Conservation (phyloP, 495 filamentous ascomycete genomes). For the Endocarpon pusillum region DNA sequence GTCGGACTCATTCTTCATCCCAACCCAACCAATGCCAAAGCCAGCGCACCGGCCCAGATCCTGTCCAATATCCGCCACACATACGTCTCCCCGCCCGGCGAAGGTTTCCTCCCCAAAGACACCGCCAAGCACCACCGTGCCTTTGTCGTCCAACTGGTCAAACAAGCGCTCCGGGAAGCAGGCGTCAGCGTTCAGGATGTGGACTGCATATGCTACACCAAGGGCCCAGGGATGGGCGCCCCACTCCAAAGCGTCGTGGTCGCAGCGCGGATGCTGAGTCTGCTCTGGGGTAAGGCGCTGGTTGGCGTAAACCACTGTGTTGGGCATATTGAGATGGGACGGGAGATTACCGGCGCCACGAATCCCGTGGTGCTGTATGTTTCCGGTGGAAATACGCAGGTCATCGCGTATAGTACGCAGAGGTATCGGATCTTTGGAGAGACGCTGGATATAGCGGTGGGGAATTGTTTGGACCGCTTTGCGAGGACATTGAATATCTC, state of each 20-base stretch:
- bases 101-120: constrained; percentile 92
- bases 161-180: constrained; percentile 56
- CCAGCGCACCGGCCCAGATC: constrained; percentile 45
- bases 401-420: constrained; percentile 88
- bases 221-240: constrained; percentile 91
- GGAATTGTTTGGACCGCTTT: constrained; percentile 94
- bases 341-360: constrained; percentile 75
- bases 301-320: constrained; percentile 96
- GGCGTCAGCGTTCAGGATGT: constrained; percentile 44
- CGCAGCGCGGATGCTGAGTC: constrained; percentile 60
- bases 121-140: constrained; percentile 80
- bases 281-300: constrained; percentile 75
- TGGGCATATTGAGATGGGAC: constrained; percentile 95
- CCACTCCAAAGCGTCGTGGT: constrained; percentile 81
- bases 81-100: constrained; percentile 76
- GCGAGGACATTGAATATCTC: constrained; percentile 76
- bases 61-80: constrained; percentile 93
- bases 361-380: constrained; percentile 96
- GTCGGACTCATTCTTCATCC: constrained; percentile 83
- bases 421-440: constrained; percentile 96
- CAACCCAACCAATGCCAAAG: constrained; percentile 18
- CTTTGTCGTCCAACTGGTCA: constrained; percentile 67
- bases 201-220: constrained; percentile 87
- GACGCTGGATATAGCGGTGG: constrained; percentile 91
- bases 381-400: constrained; percentile 91